phyloP scores from a whole-genome alignment of 2,329 filamentous ascomycete species.

The Didymella glomerata region DNA sequence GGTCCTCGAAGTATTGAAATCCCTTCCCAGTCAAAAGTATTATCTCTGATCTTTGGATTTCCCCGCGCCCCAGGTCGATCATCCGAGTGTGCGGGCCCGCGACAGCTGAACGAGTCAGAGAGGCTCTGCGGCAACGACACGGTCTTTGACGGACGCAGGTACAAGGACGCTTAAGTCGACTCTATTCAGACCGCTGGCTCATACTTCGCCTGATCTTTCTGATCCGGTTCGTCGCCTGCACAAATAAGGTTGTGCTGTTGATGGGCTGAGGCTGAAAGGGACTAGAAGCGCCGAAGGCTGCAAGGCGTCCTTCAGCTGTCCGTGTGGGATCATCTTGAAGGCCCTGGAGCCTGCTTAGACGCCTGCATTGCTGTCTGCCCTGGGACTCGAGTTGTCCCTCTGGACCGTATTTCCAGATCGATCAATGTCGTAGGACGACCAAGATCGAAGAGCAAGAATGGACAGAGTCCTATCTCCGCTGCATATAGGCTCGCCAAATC shows the following conservation, averaged over 20 bases:
- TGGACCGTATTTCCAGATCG: too few species aligned
- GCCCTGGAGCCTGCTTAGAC: not conserved
- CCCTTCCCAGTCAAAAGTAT: not conserved
- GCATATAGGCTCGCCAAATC: conserved; percentile 39
- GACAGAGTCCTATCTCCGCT: conserved; percentile 43
- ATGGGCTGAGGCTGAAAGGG: conserved; percentile 29
- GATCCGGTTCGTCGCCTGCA: too few species aligned
- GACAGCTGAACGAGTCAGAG: not conserved
- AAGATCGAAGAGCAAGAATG: conserved; percentile 29
- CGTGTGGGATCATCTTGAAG: conserved; percentile 6
- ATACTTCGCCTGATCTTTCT: not conserved
- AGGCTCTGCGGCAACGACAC: not conserved
- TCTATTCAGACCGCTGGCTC: not conserved
- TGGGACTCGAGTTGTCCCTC: too few species aligned
- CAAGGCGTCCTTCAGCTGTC: conserved; percentile 28
- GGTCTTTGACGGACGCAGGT: not conserved
- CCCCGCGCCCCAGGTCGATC: conserved; percentile 1
- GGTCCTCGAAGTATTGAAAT: not conserved
- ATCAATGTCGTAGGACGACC: not conserved
- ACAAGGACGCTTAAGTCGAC: not conserved
- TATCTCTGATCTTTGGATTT: not conserved
- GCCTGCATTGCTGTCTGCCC: too few species aligned
- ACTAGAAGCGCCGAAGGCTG: conserved; percentile 24
- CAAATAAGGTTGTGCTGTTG: not conserved
- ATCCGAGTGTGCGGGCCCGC: not conserved